phyloP scores from a whole-genome alignment of 306 rosid species.

The Malus domestica region ASM211411v1 NC_041803.1:41902501-41903000 shows the following conservation, averaged over 20 bases:
- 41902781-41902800: conserved; percentile 82
- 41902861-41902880: conserved; percentile 68
- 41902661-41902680: conserved; percentile 10
- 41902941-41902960: neutral
- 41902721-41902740: conserved; percentile 78
- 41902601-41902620: conserved; percentile 13
- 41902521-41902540: too few species aligned
- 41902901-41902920: neutral
- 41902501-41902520: too few species aligned
- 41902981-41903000: neutral
- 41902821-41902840: conserved; percentile 74
- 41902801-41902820: conserved; percentile 78
- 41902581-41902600: conserved; percentile 89
- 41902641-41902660: neutral
- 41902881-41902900: neutral
- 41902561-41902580: conserved; percentile 68
- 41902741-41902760: conserved; percentile 91
- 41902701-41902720: conserved; percentile 79
- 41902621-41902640: neutral
- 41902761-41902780: conserved; percentile 75
- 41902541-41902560: conserved; percentile 14
- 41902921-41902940: neutral
- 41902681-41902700: conserved; percentile 86
- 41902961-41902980: neutral
- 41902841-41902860: conserved; percentile 66